Percentiles rank a stretch among this genome's conserved stretches.
Evolutionary conservation across 2,329 filamentous ascomycete genomes (phyloP).

Genomic region (Aureobasidium uvarum): DNA sequence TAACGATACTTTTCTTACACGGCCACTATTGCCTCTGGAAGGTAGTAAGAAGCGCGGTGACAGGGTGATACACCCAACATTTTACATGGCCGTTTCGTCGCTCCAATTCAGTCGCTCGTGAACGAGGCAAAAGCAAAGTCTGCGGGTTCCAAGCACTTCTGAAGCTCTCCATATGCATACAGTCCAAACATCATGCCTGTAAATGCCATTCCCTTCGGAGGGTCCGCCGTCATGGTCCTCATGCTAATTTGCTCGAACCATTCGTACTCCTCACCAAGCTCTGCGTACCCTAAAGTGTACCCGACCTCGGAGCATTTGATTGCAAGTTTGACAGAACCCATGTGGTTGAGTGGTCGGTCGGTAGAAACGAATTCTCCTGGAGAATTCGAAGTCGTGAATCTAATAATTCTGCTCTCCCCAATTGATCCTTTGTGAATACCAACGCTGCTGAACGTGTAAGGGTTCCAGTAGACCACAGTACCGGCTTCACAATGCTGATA

Average conservation of each 20-base stretch:
- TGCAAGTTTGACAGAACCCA: background rate
- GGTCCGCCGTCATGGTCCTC: constrained; percentile 39
- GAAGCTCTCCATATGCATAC: constrained; percentile 46
- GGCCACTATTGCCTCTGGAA: background rate
- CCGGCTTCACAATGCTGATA: constrained; percentile 52
- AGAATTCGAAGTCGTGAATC: background rate
- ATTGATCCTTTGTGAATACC: constrained; percentile 39
- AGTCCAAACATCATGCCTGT: constrained; percentile 51
- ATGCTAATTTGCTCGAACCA: constrained; percentile 29
- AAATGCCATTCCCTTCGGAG: constrained; percentile 44
- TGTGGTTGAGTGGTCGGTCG: background rate
- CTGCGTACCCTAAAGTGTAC: constrained; percentile 3
- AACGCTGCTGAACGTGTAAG: constrained; percentile 47
- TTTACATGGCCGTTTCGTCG: background rate
- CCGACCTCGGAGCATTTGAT: background rate
- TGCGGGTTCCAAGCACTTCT: constrained; percentile 44
- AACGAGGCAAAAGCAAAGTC: constrained; percentile 38
- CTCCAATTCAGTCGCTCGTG: background rate
- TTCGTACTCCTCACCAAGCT: background rate
- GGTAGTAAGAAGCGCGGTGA: background rate
- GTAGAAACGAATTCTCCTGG: background rate
- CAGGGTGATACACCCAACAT: background rate
- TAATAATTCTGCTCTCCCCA: constrained; percentile 29
- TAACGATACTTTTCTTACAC: background rate
- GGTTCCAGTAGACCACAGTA: constrained; percentile 55